Evolutionary conservation across 2,329 filamentous ascomycete species (phyloP).

Genomic region (Pseudodiploospora longispora): DNA sequence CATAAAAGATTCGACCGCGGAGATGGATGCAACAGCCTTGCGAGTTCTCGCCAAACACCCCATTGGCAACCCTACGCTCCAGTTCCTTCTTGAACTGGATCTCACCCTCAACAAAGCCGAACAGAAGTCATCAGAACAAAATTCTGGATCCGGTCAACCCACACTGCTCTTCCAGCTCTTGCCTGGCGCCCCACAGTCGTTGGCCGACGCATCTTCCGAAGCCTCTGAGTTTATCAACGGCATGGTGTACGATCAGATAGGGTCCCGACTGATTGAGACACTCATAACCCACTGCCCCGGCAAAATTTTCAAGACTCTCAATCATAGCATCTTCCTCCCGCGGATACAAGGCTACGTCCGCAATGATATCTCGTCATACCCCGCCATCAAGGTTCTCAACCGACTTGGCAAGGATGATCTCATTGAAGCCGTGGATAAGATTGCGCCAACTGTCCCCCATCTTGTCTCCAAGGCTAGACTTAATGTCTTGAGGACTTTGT

Average conservation of each 20-base stretch:
- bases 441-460: slow-evolving; percentile 63
- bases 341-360: slow-evolving; percentile 73
- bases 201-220: slow-evolving; percentile 64
- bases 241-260: slow-evolving; percentile 82
- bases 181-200: slow-evolving; percentile 63
- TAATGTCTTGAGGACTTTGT: slow-evolving; percentile 69
- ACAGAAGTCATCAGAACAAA: slow-evolving; percentile 6
- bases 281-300: slow-evolving; percentile 74
- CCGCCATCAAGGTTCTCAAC: slow-evolving; percentile 74
- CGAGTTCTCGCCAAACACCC: slow-evolving; percentile 80
- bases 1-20: slow-evolving; percentile 65
- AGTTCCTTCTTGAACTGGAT: slow-evolving; percentile 81
- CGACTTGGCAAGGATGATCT: slow-evolving; percentile 83
- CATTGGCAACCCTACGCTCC: slow-evolving; percentile 86
- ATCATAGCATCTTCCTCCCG: slow-evolving; percentile 69
- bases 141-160: slow-evolving; percentile 25
- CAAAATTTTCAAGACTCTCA: slow-evolving; percentile 84
- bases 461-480: slow-evolving; percentile 70
- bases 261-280: slow-evolving; percentile 82
- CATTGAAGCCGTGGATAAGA: slow-evolving; percentile 59
- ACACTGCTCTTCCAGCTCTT: slow-evolving; percentile 69
- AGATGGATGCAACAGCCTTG: slow-evolving; percentile 71
- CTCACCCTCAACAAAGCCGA: slow-evolving; percentile 60
- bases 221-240: slow-evolving; percentile 73
- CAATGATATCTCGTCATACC: slow-evolving; percentile 85